Percentiles rank a stretch among this genome's conserved stretches.
These are phyloP conservation scores for Fonsecaea pedrosoi DNA, from an alignment of 2,329 filamentous ascomycete genomes.

Conservation along the genomic window DNA sequence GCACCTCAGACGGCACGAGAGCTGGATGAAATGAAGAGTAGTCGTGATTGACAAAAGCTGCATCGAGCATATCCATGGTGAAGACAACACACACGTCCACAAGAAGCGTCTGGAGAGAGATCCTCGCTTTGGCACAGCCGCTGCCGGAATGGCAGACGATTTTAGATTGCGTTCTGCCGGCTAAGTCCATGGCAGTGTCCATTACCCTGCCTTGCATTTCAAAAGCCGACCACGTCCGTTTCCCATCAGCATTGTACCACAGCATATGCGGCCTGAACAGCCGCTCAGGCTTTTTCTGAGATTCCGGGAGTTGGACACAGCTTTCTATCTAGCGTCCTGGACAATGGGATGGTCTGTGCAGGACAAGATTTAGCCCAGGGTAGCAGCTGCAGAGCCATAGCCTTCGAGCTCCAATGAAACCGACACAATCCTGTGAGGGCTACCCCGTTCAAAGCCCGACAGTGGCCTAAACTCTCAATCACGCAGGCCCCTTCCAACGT, in stretches of 20 bases:
- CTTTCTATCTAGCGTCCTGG: constrained; percentile 6
- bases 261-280: constrained; percentile 9
- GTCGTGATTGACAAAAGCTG: background rate
- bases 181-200: background rate
- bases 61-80: constrained; percentile 2
- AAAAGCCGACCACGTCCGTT: background rate
- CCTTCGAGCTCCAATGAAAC: constrained; percentile 8
- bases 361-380: background rate
- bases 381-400: background rate
- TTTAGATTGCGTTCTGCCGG: background rate
- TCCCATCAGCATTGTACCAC: constrained; percentile 9
- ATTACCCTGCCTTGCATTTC: background rate
- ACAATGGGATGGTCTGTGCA: constrained; percentile 7
- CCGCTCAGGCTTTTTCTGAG: constrained; percentile 22
- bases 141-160: background rate
- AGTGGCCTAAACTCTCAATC: constrained; percentile 3
- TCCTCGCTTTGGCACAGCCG: background rate
- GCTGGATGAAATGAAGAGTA: background rate
- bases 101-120: background rate
- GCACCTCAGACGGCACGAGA: background rate
- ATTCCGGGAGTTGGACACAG: background rate
- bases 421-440: background rate
- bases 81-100: background rate
- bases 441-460: background rate
- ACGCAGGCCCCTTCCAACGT: background rate